A percentile compares a stretch with the other conserved stretches of the same genome.
These are phyloP conservation scores for Penicillium sp. DNA, from an alignment of 2,329 filamentous ascomycete species.

Conservation along the genomic window DNA sequence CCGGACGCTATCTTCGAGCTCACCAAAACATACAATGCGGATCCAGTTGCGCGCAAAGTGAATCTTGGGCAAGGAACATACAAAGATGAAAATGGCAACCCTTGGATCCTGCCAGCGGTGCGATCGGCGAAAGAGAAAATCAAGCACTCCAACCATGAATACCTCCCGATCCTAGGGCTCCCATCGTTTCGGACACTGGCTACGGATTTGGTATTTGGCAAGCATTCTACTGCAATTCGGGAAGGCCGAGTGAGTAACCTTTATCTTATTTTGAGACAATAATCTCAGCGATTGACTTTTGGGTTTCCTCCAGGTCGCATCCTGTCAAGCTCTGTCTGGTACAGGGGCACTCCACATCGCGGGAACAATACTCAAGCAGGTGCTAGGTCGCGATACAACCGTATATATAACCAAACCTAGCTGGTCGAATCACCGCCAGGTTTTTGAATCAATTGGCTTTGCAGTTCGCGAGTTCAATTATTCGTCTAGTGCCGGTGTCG, in stretches of 20 bases:
- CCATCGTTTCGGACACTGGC: not conserved
- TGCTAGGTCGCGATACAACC: not conserved
- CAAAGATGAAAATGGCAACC: not conserved
- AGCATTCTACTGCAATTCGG: not conserved
- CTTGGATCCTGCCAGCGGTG: not conserved
- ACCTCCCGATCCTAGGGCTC: not conserved
- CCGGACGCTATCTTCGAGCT: not conserved
- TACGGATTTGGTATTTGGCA: not conserved
- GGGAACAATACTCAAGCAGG: not conserved
- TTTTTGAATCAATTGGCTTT: too few species aligned
- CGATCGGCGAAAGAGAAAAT: not conserved
- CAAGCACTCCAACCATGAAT: not conserved
- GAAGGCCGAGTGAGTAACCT: not conserved
- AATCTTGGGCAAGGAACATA: not conserved
- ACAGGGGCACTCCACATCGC: not conserved
- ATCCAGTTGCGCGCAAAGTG: not conserved
- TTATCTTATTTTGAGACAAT: not conserved
- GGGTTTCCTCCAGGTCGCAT: not conserved
- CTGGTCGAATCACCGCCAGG: not conserved
- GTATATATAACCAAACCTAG: not conserved
- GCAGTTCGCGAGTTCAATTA: too few species aligned
- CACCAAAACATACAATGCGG: not conserved
- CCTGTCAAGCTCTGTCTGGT: not conserved
- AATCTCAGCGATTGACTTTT: not conserved
- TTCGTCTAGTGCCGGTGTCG: too few species aligned